Base-by-base conservation (phyloP, 371 early-diverging fungal genomes). In the Mortierella sp. region DNA sequence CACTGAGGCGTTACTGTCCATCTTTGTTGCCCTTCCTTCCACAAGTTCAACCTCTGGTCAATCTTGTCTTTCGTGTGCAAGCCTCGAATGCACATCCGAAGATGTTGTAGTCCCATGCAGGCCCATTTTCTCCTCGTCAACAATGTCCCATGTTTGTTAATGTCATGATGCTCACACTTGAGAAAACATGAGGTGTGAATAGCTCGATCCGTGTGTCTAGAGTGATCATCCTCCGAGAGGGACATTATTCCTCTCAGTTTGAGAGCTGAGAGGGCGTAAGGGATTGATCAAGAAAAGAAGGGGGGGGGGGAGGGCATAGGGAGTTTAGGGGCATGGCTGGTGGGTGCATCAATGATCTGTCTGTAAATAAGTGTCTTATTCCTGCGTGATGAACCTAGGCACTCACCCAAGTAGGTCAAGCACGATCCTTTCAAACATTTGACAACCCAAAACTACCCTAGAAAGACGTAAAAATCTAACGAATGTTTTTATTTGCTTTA, bases 41-140 rank as follows among this genome's bases (percentile, higher is more conserved):
- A 76, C 76, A 70, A 42, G 21, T 21, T 16, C 70, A 76, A 70
- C 16, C 55, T 70, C 21, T 50, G 26, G 31, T 80, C 72, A 31
- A 80, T 52, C 80, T 75, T 80, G 13, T 75, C 75, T 52, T 74
- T 71, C 48, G 80, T 80, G 26, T 80, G 52, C 52, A 80, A 75
- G 45, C 52, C 75, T 75, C 71, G 70, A 48, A 80, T 68, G 50
- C 74, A 57, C n/a, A 75, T 44, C 13, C 60, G 58, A 58, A 75
- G 75, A 26, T 72, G 68, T 28, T 68, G 34, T 48, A 75, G 42
- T 28, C 50, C 42, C 21, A 26, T 45, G 52, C 80, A 75, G 38
- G 42, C 63, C 80, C 80, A 80, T 28, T 45, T n/a, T 42, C n/a
- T 57, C 26, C 80, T 70, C 72, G 11, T 80, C 72, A 58, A 80